Conservation (phyloP, 225 moss, liverwort and hornwort species). For the Polytrichum formosum region DNA sequence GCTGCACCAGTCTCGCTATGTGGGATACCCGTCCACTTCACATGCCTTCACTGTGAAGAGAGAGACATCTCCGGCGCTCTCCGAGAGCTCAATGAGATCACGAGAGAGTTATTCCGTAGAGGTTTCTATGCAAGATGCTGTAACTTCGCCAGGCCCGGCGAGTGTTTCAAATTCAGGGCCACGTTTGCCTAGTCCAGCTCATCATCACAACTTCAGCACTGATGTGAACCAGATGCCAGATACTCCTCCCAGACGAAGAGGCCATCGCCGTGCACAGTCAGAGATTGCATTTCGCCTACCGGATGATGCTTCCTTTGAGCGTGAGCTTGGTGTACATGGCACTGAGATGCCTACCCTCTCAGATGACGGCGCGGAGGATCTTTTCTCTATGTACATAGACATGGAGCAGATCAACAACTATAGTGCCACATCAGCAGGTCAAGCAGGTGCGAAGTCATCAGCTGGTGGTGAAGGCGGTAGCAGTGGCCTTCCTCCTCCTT, state of each 20-base stretch:
- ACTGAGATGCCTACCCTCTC: constrained; percentile 78
- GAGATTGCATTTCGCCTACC: constrained; percentile 70
- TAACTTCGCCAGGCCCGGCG: constrained; percentile 67
- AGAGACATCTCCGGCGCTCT: constrained; percentile 68
- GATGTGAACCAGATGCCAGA: constrained; percentile 85
- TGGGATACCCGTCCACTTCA: constrained; percentile 66
- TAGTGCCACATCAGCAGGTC: constrained; percentile 52
- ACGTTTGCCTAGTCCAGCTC: constrained; percentile 45
- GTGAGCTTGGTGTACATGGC: constrained; percentile 66
- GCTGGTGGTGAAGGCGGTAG: constrained; percentile 35
- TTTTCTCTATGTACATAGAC: constrained; percentile 87
- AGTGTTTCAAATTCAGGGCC: constrained; percentile 37
- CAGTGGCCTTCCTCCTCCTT: constrained; percentile 43
- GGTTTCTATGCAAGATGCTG: constrained; percentile 73
- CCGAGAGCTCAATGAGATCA: constrained; percentile 70
- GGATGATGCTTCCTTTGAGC: constrained; percentile 67
- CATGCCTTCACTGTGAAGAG: constrained; percentile 78
- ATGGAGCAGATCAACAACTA: constrained; percentile 83
- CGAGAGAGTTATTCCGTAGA: constrained; percentile 62
- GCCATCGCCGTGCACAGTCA: constrained; percentile 72
- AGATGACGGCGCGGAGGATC: constrained; percentile 65
- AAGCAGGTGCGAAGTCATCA: constrained; percentile 37
- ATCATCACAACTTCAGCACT: constrained; percentile 57
- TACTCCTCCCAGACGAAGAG: constrained; percentile 63
- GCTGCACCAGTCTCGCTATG: constrained; percentile 73